These are phyloP conservation scores for Lasiodiplodia citricola DNA, from an alignment of 2,329 filamentous ascomycete genomes.

Conservation along the genomic window DNA sequence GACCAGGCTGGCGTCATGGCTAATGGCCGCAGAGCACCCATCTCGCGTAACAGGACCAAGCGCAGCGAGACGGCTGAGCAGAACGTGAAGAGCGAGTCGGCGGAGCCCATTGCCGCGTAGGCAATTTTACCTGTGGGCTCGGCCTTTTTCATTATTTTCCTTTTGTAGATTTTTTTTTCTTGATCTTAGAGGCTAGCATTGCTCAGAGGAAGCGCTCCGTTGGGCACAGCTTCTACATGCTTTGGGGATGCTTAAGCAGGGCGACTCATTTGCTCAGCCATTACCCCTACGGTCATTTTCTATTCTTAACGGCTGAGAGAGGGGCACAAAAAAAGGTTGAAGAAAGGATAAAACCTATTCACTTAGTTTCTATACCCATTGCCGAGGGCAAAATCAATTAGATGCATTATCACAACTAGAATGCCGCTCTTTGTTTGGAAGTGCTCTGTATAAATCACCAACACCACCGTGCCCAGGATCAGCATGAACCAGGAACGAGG, in stretches of 20 bases:
- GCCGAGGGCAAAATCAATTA: neutral
- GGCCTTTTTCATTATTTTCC: neutral
- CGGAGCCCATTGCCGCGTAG: slow-evolving; percentile 5
- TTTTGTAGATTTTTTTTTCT: neutral
- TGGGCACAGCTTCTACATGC: neutral
- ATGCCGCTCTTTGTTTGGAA: neutral
- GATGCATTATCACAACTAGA: neutral
- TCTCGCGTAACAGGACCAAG: slow-evolving; percentile 21
- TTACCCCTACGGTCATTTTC: neutral
- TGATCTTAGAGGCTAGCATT: neutral
- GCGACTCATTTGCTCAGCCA: neutral
- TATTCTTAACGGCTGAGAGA: neutral
- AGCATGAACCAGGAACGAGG: too few species aligned
- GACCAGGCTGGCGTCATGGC: slow-evolving; percentile 25
- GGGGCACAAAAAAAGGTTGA: neutral
- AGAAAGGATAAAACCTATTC: neutral
- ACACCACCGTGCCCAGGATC: too few species aligned
- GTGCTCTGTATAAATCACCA: too few species aligned
- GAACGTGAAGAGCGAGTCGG: slow-evolving; percentile 13
- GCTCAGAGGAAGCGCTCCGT: neutral
- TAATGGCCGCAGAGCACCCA: slow-evolving; percentile 25
- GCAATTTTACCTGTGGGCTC: neutral
- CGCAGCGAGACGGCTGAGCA: slow-evolving; percentile 23
- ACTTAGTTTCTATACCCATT: neutral
- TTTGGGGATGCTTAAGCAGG: neutral